Evolutionary conservation across 768 basidiomycete genomes (phyloP), one percentile per base, ranked within the genome.

Genomic region (Dioszegia aurantiaca): DNA sequence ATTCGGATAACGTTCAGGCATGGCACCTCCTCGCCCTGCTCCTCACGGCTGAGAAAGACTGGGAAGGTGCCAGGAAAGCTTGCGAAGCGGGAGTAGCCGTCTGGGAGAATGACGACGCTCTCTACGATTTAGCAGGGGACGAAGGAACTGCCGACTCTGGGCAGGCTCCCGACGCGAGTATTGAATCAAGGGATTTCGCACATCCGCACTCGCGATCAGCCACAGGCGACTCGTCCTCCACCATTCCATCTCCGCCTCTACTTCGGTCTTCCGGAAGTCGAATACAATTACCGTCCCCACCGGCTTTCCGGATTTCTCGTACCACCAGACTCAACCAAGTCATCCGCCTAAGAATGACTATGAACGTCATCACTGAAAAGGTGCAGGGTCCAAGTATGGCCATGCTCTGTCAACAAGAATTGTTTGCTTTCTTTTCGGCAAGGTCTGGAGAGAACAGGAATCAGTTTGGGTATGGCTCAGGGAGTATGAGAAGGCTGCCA

Each of bases 21-120:
- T 97, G 92, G 93, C 94, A 97, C 76, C 82, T 97, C 16, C 81
- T 97, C 0, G 90, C 88, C 0, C 78, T 97, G 4, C 75, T 94
- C 11, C 80, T 93, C n/a, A 85, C 85, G 0, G 86, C 87, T 9
- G 79, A 81, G 27, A 89, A 87, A 61, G 85, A 90, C 63, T 90
- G 89, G 88, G 77, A 77, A 31, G 87, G 86, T 11, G 90, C 93
- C 0, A 79, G 79, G 30, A 84, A 85, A 59, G 85, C 92, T 3
- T 75, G 93, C 37, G 88, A 91, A 53, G 80, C 85, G n/a, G 93
- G 88, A 24, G 82, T 86, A 1, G 83, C 87, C 24, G 81, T 81
- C 6, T 84, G 85, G 64, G 78, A 78, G 11, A 79, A 79, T n/a
- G 76, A 74, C 6, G 58, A 64, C 16, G 60, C 56, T 17, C 45